Conservation (phyloP, 2,329 filamentous ascomycete species). For the Tolypocladium capitatum region DNA sequence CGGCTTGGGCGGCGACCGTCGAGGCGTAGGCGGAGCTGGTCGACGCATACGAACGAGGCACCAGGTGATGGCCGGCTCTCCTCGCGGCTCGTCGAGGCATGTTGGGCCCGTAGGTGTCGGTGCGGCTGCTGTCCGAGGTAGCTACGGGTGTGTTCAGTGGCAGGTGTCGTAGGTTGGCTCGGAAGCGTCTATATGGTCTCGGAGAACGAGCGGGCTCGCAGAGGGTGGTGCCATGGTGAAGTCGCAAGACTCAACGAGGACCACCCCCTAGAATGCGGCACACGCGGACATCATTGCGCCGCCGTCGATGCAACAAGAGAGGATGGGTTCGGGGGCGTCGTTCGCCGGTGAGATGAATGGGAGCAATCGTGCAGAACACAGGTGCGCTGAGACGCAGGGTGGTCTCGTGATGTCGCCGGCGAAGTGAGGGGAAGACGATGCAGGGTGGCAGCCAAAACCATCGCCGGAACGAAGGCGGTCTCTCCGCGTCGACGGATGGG, state of each 20-base stretch:
- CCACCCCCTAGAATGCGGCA: constrained; percentile 43
- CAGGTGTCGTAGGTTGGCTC: neutral
- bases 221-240: constrained; percentile 46
- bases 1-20: constrained; percentile 21
- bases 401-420: neutral
- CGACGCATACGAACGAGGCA: constrained; percentile 15
- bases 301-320: neutral
- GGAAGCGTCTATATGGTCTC: neutral
- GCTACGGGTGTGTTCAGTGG: neutral
- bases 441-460: neutral
- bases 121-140: neutral
- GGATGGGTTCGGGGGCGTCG: neutral
- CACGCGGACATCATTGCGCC: constrained; percentile 18
- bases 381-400: neutral
- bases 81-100: constrained; percentile 12
- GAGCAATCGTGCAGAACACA: neutral
- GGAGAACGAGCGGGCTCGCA: constrained; percentile 23
- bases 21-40: constrained; percentile 22
- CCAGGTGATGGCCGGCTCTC: constrained; percentile 9
- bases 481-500: neutral
- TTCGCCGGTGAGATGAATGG: neutral
- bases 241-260: constrained; percentile 21
- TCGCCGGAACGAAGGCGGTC: neutral
- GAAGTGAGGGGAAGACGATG: neutral
- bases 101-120: constrained; percentile 1